phyloP scores from a whole-genome alignment of 164 flowering plant species.

The Stephania japonica region DNA sequence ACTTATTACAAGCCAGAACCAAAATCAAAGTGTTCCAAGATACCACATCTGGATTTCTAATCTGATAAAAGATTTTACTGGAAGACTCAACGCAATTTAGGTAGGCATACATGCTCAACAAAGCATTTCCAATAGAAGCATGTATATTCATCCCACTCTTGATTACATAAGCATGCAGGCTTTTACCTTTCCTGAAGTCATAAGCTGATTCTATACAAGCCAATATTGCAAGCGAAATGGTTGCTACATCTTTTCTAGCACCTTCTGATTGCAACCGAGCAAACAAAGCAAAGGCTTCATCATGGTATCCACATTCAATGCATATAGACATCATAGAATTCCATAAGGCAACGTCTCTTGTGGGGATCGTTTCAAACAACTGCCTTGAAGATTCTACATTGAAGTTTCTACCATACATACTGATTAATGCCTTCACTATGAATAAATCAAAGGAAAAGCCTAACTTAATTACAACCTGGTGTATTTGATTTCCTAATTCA shows the following conservation, averaged over 20 bases:
- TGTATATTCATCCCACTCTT: slow-evolving; percentile 32
- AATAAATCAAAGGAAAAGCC: slow-evolving; percentile 25
- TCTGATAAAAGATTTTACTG: slow-evolving; percentile 23
- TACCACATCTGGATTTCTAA: slow-evolving; percentile 28
- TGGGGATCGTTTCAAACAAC: slow-evolving; percentile 25
- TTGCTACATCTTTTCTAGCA: slow-evolving; percentile 25
- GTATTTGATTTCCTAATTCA: slow-evolving; percentile 37
- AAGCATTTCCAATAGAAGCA: slow-evolving; percentile 36
- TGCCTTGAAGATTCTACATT: slow-evolving; percentile 26
- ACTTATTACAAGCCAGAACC: slow-evolving; percentile 22
- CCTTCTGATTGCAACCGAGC: slow-evolving; percentile 27
- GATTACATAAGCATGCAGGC: slow-evolving; percentile 38
- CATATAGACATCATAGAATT: slow-evolving; percentile 42
- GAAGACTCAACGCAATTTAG: slow-evolving; percentile 26
- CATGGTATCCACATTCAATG: slow-evolving; percentile 23
- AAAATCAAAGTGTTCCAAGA: slow-evolving; percentile 46
- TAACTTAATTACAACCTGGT: slow-evolving; percentile 38
- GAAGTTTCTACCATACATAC: slow-evolving; percentile 39
- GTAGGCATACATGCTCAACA: slow-evolving; percentile 36
- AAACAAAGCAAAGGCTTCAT: slow-evolving; percentile 34
- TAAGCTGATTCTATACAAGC: slow-evolving; percentile 24
- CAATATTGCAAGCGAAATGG: slow-evolving; percentile 30
- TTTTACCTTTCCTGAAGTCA: slow-evolving; percentile 30
- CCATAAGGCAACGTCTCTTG: slow-evolving; percentile 48
- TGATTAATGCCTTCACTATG: slow-evolving; percentile 37